Percentiles rank a stretch among this genome's conserved stretches.
Conservation (phyloP, 1,139 yeast species). For the Hanseniaspora gamundiae region DNA sequence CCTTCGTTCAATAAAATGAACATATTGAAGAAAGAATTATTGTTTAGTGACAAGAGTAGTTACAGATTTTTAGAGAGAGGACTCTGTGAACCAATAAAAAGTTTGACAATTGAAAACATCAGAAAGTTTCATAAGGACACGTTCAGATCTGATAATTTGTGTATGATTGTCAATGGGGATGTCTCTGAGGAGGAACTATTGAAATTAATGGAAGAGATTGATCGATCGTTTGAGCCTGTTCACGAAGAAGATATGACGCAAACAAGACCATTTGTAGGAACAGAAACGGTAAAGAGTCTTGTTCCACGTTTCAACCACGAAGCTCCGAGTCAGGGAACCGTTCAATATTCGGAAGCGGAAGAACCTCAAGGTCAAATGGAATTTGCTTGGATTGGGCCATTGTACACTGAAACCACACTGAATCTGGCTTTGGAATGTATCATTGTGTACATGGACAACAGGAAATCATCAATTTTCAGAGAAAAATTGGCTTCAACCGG, state of each 20-base stretch:
- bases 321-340: conserved; percentile 29
- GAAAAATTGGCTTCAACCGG: conserved; percentile 57
- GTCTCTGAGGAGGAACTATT: conserved; percentile 54
- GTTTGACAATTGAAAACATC: conserved; percentile 52
- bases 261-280: conserved; percentile 65
- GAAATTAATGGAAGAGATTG: conserved; percentile 44
- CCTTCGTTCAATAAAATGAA: conserved; percentile 49
- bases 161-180: conserved; percentile 63
- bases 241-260: conserved; percentile 26
- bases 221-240: conserved; percentile 33
- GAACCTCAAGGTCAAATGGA: conserved; percentile 65
- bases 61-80: conserved; percentile 86
- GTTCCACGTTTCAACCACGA: conserved; percentile 2
- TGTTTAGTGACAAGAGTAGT: conserved; percentile 47
- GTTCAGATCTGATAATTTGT: conserved; percentile 67
- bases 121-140: conserved; percentile 53
- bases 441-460: conserved; percentile 52
- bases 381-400: conserved; percentile 69
- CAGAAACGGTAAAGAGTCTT: conserved; percentile 32
- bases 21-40: conserved; percentile 39
- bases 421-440: conserved; percentile 54
- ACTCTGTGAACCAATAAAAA: conserved; percentile 53
- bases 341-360: conserved; percentile 72
- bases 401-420: conserved; percentile 34
- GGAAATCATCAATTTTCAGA: conserved; percentile 48